These are phyloP conservation scores for Tulasnella sp. DNA, from an alignment of 768 basidiomycete genomes.

Conservation along the genomic window DNA sequence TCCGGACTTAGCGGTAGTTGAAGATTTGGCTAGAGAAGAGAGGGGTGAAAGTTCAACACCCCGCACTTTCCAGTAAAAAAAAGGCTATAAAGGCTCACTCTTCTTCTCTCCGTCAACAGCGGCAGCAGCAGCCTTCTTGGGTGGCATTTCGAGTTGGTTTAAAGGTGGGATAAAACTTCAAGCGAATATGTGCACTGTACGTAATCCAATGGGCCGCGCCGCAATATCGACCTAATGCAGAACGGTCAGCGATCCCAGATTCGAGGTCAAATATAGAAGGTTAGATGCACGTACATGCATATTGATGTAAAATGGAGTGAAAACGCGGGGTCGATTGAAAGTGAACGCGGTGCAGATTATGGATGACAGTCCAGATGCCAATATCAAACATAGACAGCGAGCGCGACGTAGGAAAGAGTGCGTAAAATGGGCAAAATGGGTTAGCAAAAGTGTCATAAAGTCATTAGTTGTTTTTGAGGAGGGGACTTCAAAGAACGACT, in stretches of 20 bases:
- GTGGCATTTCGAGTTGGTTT: constrained; percentile 2
- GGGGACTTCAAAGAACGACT: neutral
- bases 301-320: neutral
- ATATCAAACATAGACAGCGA: constrained; percentile 8
- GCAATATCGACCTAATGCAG: no score
- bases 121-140: constrained; percentile 15
- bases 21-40: constrained; percentile 13
- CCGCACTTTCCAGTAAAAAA: neutral
- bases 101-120: constrained; percentile 15
- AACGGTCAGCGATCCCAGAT: constrained; percentile 1
- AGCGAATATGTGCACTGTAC: neutral
- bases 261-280: neutral
- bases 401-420: constrained; percentile 5
- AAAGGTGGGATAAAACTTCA: neutral
- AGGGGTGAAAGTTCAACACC: neutral
- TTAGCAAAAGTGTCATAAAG: neutral
- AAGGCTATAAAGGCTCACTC: constrained; percentile 3
- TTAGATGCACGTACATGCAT: neutral
- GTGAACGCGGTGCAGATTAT: constrained; percentile 13
- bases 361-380: constrained; percentile 6
- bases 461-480: no score
- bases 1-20: constrained; percentile 3
- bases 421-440: constrained; percentile 6
- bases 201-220: constrained; percentile 1
- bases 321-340: constrained; percentile 15